Evolutionary conservation across 1,284 basidiomycete species (phyloP).

Genomic region (Cutaneotrichosporon cutaneum): DNA sequence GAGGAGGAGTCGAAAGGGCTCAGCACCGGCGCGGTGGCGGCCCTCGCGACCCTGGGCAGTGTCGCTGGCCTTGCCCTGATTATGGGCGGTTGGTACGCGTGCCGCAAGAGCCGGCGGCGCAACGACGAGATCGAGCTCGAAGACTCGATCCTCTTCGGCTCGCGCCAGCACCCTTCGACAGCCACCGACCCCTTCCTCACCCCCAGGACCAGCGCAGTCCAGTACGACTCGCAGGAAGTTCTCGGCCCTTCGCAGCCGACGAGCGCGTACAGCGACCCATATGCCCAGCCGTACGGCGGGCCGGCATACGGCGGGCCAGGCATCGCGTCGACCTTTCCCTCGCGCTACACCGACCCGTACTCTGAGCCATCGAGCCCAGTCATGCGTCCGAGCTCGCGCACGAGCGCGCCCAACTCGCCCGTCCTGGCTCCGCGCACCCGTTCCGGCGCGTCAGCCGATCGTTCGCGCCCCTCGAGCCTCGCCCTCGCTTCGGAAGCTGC

Average conservation of each 20-base stretch:
- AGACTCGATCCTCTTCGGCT: conserved; percentile 1
- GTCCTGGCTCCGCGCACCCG: not conserved
- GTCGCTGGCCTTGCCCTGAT: not conserved
- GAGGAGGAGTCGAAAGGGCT: not conserved
- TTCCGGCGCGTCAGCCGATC: not conserved
- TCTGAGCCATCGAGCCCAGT: not conserved
- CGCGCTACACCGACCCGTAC: not conserved
- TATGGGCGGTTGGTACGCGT: conserved; percentile 1
- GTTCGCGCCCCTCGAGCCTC: not conserved
- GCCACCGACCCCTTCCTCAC: not conserved
- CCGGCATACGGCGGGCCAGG: not conserved
- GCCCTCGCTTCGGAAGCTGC: not conserved
- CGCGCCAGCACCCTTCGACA: not conserved
- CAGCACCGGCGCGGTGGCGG: not conserved
- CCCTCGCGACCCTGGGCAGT: not conserved
- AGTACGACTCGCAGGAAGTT: not conserved
- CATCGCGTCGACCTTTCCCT: not conserved
- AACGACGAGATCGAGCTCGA: conserved; percentile 3
- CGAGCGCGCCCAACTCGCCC: not conserved
- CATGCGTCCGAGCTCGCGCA: not conserved
- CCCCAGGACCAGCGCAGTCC: not conserved
- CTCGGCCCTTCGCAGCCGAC: not conserved
- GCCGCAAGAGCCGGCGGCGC: not conserved
- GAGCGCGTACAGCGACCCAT: not conserved
- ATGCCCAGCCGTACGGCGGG: too few relatives aligned